A percentile compares a stretch with the other conserved stretches of the same genome.
Evolutionary conservation across 129 eudicot species (phyloP).

Genomic region (Lactuca saligna): DNA sequence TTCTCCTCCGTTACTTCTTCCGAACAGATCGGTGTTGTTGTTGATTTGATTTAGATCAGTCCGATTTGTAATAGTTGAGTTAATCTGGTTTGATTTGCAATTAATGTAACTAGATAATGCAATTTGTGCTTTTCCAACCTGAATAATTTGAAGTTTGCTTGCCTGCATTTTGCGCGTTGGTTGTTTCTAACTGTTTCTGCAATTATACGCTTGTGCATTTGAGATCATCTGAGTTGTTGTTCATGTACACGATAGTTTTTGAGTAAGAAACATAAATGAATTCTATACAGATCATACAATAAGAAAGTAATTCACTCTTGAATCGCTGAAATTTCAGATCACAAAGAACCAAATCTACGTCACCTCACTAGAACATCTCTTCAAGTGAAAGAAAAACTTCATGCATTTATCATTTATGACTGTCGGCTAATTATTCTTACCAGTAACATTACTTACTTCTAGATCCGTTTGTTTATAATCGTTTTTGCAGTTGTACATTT

Average conservation of each 20-base stretch:
- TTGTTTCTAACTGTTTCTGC: neutral
- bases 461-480: too few species aligned
- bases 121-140: neutral
- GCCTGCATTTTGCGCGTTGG: neutral
- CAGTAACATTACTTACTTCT: too few species aligned
- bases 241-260: neutral
- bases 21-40: neutral
- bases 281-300: neutral
- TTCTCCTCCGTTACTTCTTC: constrained; percentile 3
- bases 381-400: too few species aligned
- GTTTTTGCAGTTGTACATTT: too few species aligned
- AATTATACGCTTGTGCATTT: neutral
- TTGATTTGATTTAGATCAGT: neutral
- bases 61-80: neutral
- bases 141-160: neutral
- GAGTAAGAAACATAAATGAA: neutral
- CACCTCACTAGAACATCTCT: too few species aligned
- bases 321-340: too few species aligned
- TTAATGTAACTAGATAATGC: neutral
- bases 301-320: neutral
- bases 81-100: neutral
- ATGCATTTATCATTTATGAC: too few species aligned
- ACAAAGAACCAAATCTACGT: too few species aligned
- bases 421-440: too few species aligned
- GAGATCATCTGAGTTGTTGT: neutral